Evolutionary conservation across 768 basidiomycete species (phyloP).

Genomic region (Russula lepida): DNA sequence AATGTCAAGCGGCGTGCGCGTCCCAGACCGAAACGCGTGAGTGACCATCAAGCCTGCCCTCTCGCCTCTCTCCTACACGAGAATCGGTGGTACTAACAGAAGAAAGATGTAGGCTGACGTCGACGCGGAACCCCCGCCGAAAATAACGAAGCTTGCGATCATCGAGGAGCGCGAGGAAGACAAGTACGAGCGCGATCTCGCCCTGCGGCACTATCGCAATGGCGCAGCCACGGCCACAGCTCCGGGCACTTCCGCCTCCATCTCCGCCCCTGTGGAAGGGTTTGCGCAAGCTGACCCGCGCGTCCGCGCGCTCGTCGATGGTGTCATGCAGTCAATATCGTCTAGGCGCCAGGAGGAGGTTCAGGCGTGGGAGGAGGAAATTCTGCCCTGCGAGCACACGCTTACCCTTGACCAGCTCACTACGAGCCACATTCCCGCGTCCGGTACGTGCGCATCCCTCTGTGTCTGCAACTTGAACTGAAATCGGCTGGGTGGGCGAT

Average conservation of each 20-base stretch:
- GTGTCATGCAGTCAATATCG: constrained; percentile 72
- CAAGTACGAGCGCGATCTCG: constrained; percentile 62
- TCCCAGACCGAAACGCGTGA: constrained; percentile 53
- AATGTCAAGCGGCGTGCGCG: constrained; percentile 73
- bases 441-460: constrained; percentile 33
- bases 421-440: constrained; percentile 41
- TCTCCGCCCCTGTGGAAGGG: constrained; percentile 38
- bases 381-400: constrained; percentile 77
- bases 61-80: neutral
- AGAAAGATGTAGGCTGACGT: constrained; percentile 29
- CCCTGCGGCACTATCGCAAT: constrained; percentile 72
- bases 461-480: neutral
- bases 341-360: constrained; percentile 91
- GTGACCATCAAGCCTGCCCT: constrained; percentile 26
- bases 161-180: constrained; percentile 82
- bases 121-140: constrained; percentile 76
- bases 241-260: constrained; percentile 25
- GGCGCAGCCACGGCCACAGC: constrained; percentile 25
- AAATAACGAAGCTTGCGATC: constrained; percentile 87
- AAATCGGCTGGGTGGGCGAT: neutral
- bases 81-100: neutral
- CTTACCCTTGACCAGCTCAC: constrained; percentile 43
- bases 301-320: constrained; percentile 51
- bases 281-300: constrained; percentile 32
- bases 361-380: constrained; percentile 97